These are phyloP conservation scores for Plasmodium coatneyi DNA, from an alignment of 169 alveolate genomes.

Conservation along the genomic window DNA sequence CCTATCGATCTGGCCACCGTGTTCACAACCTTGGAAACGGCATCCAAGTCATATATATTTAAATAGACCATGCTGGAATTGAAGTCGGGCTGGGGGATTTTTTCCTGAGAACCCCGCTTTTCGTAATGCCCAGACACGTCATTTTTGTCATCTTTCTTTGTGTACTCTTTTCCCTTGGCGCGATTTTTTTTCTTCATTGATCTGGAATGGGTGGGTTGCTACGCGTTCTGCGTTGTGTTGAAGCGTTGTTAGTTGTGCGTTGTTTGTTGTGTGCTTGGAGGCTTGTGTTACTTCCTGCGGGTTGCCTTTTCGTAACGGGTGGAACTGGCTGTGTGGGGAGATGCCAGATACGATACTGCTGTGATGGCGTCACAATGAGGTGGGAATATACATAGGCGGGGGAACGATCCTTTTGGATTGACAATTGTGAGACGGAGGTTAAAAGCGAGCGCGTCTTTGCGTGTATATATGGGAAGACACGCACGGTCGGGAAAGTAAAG, in stretches of 20 bases:
- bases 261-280: neutral
- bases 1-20: constrained; percentile 82
- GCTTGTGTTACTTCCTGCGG: neutral
- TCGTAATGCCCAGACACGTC: neutral
- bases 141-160: constrained; percentile 1
- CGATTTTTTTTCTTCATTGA: constrained; percentile 15
- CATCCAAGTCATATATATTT: constrained; percentile 82
- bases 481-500: neutral
- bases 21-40: constrained; percentile 80
- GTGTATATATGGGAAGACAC: neutral
- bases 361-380: neutral
- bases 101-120: neutral
- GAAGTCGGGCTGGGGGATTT: constrained; percentile 19
- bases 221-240: neutral
- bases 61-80: constrained; percentile 75
- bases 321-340: neutral
- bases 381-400: neutral
- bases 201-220: neutral
- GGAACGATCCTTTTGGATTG: neutral
- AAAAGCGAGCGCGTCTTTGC: neutral
- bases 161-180: neutral
- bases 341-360: neutral
- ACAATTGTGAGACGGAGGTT: neutral
- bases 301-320: neutral
- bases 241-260: too few species aligned